Base-by-base conservation (phyloP, 805 yeast species). In the Hanseniaspora pseudoguilliermondii region DNA sequence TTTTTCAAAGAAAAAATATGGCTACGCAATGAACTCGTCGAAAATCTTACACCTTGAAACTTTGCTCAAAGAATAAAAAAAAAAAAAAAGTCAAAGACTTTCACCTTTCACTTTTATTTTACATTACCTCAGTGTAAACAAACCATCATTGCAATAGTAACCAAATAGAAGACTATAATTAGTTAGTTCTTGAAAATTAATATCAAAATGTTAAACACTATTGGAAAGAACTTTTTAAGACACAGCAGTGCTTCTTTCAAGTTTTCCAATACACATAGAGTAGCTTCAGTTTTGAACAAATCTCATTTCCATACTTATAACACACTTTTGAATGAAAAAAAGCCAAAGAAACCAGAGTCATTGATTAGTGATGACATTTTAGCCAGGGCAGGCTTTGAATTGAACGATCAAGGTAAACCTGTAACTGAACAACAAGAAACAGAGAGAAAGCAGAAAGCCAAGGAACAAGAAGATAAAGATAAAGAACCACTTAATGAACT, bases 371-470 rank as follows among this genome's bases (percentile, higher is more conserved):
- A 90, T 59, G 95, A 89, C 65, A 64, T 89, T 64, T 75, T 90
- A 57, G 83, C 84, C 35, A 80, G 82, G 63, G 95, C 95, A 13
- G 96, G 96, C 40, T 80, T 89, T 57, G 91, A 87, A 57, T 67
- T 73, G 4, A 78, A 77, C 35, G 71, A 67, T 9, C 54, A 63
- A n/a, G 61, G 62, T 23, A 59, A 57, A 13, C 51, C 55, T 11
- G 58, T 49, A 3, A 55, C 52, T 20, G 49, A 48, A 18, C 49
- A 48, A 59, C 52, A 60, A 20, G 55, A 59, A 3, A 49, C 43
- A 3, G 59, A 58, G 34, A 51, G 50, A 13, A 46, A 54, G 34
- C 54, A 51, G 43, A 60, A 58, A n/a, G 60, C 59, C n/a, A 20
- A 60, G 9, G 62, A 53, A 13, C 59, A 58, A 46, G 62, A 52